Base-by-base conservation (phyloP, 345 rosid species). In the Raphanus raphanistrum region DNA sequence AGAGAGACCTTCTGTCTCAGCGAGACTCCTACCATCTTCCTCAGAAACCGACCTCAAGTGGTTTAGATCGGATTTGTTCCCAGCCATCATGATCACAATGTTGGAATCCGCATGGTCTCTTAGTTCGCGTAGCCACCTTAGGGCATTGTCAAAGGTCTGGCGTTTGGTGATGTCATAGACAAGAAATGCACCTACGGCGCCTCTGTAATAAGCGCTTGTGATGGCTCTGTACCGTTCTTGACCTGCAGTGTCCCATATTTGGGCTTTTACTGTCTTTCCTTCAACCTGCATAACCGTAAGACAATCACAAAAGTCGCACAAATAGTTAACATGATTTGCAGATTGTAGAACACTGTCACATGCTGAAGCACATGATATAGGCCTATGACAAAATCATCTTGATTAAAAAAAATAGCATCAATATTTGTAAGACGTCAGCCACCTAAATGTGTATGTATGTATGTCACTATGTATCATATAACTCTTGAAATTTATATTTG, bases 201-300 rank as follows among this genome's bases (percentile, higher is more conserved):
- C 96, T 76, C 93, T 80, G 70, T 90, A 88, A 66, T 89, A 90
- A 71, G 91, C 91, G 64, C 87, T 89, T 29, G 93, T 90, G 68
- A 90, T 80, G 7, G 93, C 93, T 67, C 91, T 79, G 74, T 89
- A 90, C 36, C 96, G 85, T 82, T 90, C 93, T 76, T 90, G 96
- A 26, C 96, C 96, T n/a, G 93, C 93, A 1, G 91, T 89, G 74
- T 90, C 96, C 96, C 91, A 88, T 13, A 90, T 90, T 85, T 90
- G 91, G 2, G 91, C 93, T 84, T 90, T 90, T 2, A 90, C 89
- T 15, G 87, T 87, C 84, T 90, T 90, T 66, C 93, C 96, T 79
- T 90, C 91, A 3, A 88, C 93, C 96, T 88, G 81, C 52, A 79
- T 29, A 63, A 60, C 29, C 81, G 2, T 26, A 58, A 58, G 6